Percentiles rank a stretch among this genome's conserved stretches.
phyloP scores from a whole-genome alignment of 225 moss, liverwort and hornwort genomes.

The Rhytidiadelphus loreus region DNA sequence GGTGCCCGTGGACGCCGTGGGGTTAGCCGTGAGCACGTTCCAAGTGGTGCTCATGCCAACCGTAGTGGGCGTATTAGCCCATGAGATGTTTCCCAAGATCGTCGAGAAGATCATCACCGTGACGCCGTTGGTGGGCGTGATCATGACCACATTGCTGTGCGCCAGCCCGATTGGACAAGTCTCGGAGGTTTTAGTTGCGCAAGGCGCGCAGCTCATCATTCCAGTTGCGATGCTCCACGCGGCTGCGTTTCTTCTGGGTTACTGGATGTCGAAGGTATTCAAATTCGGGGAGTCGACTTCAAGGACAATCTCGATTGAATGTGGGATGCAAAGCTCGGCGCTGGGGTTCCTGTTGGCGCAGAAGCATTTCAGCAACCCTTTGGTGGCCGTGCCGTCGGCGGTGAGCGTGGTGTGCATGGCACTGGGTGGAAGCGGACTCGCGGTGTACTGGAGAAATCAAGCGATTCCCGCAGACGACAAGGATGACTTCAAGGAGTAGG shows the following conservation, averaged over 20 bases:
- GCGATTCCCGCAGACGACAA: conserved; percentile 79
- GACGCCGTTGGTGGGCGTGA: conserved; percentile 84
- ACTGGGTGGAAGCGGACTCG: conserved; percentile 85
- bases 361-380: conserved; percentile 97
- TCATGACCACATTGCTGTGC: conserved; percentile 92
- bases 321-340: conserved; percentile 99
- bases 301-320: conserved; percentile 91
- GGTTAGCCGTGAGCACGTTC: conserved; percentile 90
- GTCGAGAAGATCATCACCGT: conserved; percentile 78
- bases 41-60: conserved; percentile 96
- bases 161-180: conserved; percentile 97
- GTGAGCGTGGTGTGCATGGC: conserved; percentile 99
- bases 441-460: conserved; percentile 92
- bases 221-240: conserved; percentile 83
- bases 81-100: conserved; percentile 82
- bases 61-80: conserved; percentile 77
- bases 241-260: conserved; percentile 81
- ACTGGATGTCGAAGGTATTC: conserved; percentile 68
- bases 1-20: conserved; percentile 96
- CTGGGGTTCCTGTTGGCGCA: conserved; percentile 94
- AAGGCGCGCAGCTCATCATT: conserved; percentile 79
- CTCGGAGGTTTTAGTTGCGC: conserved; percentile 77
- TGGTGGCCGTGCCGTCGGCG: conserved; percentile 98
- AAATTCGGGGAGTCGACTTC: conserved; percentile 82
- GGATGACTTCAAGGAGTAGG: conserved; percentile 93